Evolutionary conservation across 306 rosid species (phyloP), one percentile per base, ranked within the genome.

Genomic region (Vigna trinervia): DNA sequence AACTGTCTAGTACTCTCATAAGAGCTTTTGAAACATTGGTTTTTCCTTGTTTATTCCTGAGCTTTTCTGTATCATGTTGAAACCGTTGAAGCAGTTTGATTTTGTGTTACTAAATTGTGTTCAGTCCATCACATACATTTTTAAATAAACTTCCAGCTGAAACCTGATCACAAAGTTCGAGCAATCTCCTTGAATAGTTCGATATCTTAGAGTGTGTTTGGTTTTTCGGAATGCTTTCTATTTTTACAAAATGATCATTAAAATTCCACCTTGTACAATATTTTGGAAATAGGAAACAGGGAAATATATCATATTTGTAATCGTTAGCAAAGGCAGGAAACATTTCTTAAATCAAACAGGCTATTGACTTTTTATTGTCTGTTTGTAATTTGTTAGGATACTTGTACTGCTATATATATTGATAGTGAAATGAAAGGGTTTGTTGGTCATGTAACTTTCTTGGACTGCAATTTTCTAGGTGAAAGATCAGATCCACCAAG

Each of bases 401-500:
- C 68, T 15, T 78, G 45, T 63, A 22, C 34, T 57, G 22, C 67
- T 59, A 13, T 28, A 22, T 79, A 22, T 79, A 78, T 10, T 65
- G 32, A 19, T 41, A 12, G 13, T 47, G 53, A 45, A 73, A 75
- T 68, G 11, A 41, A 54, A 26, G 43, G 1, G 20, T 63, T 73
- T 79, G n/a, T 62, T 71, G 12, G 26, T 57, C 70, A 57, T 30
- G 22, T 52, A 51, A 50, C 50, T 22, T 77, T 38, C 8, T 68
- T 26, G 68, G 79, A 73, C 69, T 77, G 20, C 78, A 45, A 71
- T 64, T 78, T 77, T 80, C 61, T 79, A 94, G 98, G 95, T 94
- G 73, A 80, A 86, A 17, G 93, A 90, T 79, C 85, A 77, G 80
- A 88, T 94, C 79, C 92, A 89, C 76, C 78, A 82, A 58, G 95